Conservation (phyloP, 768 basidiomycete genomes). For the Phlegmacium glaucopus region DNA sequence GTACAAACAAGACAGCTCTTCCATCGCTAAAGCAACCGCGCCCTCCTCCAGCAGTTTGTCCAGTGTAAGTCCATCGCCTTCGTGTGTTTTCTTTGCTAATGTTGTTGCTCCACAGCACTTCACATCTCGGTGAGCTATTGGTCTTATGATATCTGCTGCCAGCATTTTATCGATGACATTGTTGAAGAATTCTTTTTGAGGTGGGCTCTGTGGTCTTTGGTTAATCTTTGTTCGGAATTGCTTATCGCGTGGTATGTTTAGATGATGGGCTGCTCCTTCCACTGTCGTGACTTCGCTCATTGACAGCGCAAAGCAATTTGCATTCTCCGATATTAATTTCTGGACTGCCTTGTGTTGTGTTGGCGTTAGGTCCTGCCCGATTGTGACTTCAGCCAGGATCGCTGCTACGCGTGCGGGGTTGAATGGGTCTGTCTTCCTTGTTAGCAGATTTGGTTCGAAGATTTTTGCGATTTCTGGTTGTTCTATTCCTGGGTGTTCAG, state of each 20-base stretch:
- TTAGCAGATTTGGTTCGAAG: conserved; percentile 9
- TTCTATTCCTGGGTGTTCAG: neutral
- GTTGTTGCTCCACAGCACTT: conserved; percentile 27
- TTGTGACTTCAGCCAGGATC: conserved; percentile 16
- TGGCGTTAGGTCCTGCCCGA: conserved; percentile 26
- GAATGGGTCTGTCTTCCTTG: conserved; percentile 20
- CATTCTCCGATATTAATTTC: conserved; percentile 26
- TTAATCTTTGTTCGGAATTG: conserved; percentile 25
- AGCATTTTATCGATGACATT: conserved; percentile 31
- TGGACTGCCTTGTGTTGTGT: conserved; percentile 17
- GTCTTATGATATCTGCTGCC: conserved; percentile 29
- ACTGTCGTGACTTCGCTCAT: conserved; percentile 32
- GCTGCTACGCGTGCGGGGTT: conserved; percentile 15
- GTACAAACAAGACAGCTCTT: too few relatives aligned
- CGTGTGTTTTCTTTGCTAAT: conserved; percentile 34
- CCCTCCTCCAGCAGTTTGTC: too few relatives aligned
- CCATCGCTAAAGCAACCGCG: too few relatives aligned
- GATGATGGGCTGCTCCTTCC: conserved; percentile 25
- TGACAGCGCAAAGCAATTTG: conserved; percentile 37
- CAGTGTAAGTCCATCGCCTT: conserved; percentile 20
- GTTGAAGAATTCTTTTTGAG: conserved; percentile 26
- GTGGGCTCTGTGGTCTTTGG: conserved; percentile 24
- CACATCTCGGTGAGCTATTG: conserved; percentile 24
- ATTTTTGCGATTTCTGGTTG: neutral
- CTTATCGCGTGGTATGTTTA: conserved; percentile 27